Base-by-base conservation (phyloP, 768 basidiomycete genomes). In the Rhizopogon salebrosus region DNA sequence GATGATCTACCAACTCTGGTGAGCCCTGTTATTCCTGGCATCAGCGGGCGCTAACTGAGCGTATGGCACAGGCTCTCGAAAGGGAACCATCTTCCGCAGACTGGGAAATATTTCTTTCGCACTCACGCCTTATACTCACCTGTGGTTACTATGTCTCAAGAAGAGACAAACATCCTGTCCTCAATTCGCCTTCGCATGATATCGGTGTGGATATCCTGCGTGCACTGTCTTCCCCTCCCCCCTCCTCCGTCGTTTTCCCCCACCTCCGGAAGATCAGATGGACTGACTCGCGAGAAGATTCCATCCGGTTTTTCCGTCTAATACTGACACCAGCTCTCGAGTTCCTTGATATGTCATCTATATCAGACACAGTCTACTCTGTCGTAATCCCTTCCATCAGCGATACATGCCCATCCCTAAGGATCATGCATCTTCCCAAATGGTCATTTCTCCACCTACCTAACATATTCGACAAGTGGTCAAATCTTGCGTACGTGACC, bases 341-440 rank as follows among this genome's bases (percentile, higher is more conserved):
- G 22, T 46, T 46, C 45, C 45, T 46, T 46, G 45, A 46, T 34
- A 46, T 46, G 45, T 46, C 45, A 16, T 46, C 45, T 34, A 46
- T 46, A 34, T 34, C 20, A 22, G 20, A 46, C 20, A 3, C 45
- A 34, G 45, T 46, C 8, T 46, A 46, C 29, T 46, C 45, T 23
- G 45, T 46, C 45, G 22, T 46, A 16, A 34, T 46, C 20, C 45
- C 45, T 34, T 46, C 45, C 22, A 46, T 46, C 18, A 34, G 14
- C 31, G 45, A 46, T 46, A 16, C 45, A 14, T 46, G 45, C 9
- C 29, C 45, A 9, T 46, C 45, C 45, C 20, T 46, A 34, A 46
- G 45, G 45, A 46, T 46, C 3, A 34, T 46, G 45, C 45, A 46
- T 16, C 45, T 46, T 34, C 45, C 45, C 20, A 46, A 46, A 34